Evolutionary conservation across 2,329 filamentous ascomycete species (phyloP), one percentile per base, ranked within the genome.

Genomic region (Penicillium sp.): DNA sequence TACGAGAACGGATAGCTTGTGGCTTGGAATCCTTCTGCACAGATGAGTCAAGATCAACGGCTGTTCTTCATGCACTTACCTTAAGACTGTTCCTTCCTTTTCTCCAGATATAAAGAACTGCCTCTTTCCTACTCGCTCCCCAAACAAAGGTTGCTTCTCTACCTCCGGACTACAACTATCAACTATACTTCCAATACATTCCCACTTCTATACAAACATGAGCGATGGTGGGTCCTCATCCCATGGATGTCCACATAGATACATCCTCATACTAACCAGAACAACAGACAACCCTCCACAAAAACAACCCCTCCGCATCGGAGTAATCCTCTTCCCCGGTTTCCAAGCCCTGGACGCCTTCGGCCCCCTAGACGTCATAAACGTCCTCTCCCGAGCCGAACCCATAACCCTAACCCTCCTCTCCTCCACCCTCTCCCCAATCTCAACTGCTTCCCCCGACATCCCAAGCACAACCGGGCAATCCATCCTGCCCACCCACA

Each of bases 401-500:
- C 50, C 50, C 13, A 63, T 70, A 15, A 70, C 68, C 1, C 63
- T 79, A 12, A 66, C 70, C n/a, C 55, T 79, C 7, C 68, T 77
- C 49, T 68, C 73, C 7, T 65, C 72, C 22, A 75, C 67, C 9
- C 62, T 77, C 1, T 70, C 74, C 24, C 73, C 76, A 2, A 72
- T 78, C 12, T 69, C 72, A 24, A 75, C 72, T n/a, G 70, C 68
- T 26, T 58, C 56, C n/a, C 62, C 64, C 68, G 30, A 66, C 64
- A 30, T 76, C 76, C 33, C 64, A 4, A 49, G n/a, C n/a, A 53
- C 61, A 19, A 49, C 65, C 58, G 72, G 72, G 26, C 75, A 83
- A 59, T 67, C 68, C 37, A 71, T 83, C 42, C 65, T 82, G 3
- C 83, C 83, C 3, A 85, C 84, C 7, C 81, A 84, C 69, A 89